Percentiles rank a stretch among this genome's conserved stretches.
phyloP scores from a whole-genome alignment of 2,329 filamentous ascomycete species.

The Ophiocordyceps australis region DNA sequence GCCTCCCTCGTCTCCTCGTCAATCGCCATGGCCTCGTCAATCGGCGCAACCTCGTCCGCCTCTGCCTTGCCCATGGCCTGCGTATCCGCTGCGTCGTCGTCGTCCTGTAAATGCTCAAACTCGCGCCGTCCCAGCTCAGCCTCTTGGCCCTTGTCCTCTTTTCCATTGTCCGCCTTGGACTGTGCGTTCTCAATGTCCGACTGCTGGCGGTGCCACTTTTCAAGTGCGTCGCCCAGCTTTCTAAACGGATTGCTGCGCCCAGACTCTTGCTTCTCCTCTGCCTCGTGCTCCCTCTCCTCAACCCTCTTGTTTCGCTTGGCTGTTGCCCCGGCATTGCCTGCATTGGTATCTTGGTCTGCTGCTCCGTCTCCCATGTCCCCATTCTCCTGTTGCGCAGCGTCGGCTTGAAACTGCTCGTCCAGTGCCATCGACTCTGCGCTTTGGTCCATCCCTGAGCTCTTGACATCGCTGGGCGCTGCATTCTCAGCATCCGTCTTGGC shows the following conservation, averaged over 20 bases:
- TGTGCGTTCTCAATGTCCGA: constrained; percentile 52
- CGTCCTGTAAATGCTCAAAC: constrained; percentile 83
- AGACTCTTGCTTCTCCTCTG: constrained; percentile 25
- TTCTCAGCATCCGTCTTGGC: constrained; percentile 39
- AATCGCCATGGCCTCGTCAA: constrained; percentile 80
- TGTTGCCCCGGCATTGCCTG: constrained; percentile 42
- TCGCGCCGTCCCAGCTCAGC: constrained; percentile 64
- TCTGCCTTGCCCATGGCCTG: constrained; percentile 82
- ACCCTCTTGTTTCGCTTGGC: constrained; percentile 28
- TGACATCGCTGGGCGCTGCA: constrained; percentile 42
- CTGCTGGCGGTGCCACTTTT: constrained; percentile 83
- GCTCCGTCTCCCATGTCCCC: constrained; percentile 47
- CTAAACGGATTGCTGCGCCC: constrained; percentile 59
- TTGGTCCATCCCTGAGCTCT: constrained; percentile 46
- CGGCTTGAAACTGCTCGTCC: constrained; percentile 39
- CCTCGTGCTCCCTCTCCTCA: constrained; percentile 24
- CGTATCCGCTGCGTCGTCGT: constrained; percentile 64
- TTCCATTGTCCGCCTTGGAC: constrained; percentile 20
- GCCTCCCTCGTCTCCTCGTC: constrained; percentile 46
- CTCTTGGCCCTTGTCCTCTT: too few relatives aligned
- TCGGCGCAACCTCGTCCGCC: constrained; percentile 68
- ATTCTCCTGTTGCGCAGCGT: constrained; percentile 44
- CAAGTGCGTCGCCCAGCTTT: constrained; percentile 81
- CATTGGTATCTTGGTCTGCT: constrained; percentile 42
- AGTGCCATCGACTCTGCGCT: constrained; percentile 45